Percentiles rank a stretch among this genome's conserved stretches.
phyloP scores from a whole-genome alignment of 805 yeast genomes.

The Spencermartinsiella europaea region DNA sequence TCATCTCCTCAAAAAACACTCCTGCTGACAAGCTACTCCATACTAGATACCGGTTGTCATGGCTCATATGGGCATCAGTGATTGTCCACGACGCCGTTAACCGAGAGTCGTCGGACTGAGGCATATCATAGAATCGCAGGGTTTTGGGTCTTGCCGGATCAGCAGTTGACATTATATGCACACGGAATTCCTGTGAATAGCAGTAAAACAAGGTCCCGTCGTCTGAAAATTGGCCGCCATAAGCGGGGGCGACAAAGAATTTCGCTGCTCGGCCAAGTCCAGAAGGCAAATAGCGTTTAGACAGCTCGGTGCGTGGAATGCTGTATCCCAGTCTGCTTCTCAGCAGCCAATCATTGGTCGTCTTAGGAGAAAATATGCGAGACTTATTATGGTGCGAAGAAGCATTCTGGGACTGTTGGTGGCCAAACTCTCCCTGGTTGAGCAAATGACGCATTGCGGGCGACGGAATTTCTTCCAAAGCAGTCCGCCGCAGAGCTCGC shows the following conservation, averaged over 20 bases:
- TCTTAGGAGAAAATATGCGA: slow-evolving; percentile 5
- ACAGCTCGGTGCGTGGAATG: slow-evolving; percentile 10
- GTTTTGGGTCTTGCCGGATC: slow-evolving; percentile 16
- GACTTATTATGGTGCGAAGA: not conserved
- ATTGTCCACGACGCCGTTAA: slow-evolving; percentile 25
- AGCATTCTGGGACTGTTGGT: not conserved
- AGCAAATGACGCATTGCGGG: slow-evolving; percentile 1
- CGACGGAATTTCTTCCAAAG: slow-evolving; percentile 9
- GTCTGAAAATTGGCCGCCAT: slow-evolving; percentile 28
- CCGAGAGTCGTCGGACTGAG: slow-evolving; percentile 2
- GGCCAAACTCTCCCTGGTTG: slow-evolving; percentile 11
- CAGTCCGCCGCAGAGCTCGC: slow-evolving; percentile 2
- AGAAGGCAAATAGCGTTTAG: slow-evolving; percentile 16
- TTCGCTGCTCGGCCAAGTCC: slow-evolving; percentile 10
- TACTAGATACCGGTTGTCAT: slow-evolving; percentile 22
- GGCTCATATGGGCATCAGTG: slow-evolving; percentile 25
- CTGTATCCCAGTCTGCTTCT: slow-evolving; percentile 12
- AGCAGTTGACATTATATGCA: slow-evolving; percentile 20
- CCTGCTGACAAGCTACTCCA: slow-evolving; percentile 14
- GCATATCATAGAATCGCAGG: slow-evolving; percentile 4
- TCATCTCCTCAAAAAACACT: not conserved
- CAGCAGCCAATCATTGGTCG: slow-evolving; percentile 9
- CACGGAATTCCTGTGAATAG: slow-evolving; percentile 25
- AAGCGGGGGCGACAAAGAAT: slow-evolving; percentile 18
- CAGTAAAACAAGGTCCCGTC: slow-evolving; percentile 25